Evolutionary conservation across 2,329 filamentous ascomycete genomes (phyloP).

Genomic region (Tolypocladium endophyticum): DNA sequence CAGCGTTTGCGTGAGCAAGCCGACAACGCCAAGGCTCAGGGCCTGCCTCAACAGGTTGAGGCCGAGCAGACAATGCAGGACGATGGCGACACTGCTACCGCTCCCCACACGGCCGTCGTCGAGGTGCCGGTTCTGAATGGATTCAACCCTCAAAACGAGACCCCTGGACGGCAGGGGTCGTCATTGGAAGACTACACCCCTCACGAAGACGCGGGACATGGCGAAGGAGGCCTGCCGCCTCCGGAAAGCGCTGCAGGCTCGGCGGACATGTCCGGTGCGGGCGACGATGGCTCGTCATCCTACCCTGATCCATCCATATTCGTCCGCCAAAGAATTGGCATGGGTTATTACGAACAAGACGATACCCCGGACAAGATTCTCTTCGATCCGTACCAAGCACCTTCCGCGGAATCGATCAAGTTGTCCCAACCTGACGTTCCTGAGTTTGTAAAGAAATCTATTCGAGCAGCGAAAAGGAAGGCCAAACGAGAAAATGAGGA

Average conservation of each 20-base stretch:
- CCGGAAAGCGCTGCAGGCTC: slow-evolving; percentile 1
- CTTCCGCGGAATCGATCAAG: slow-evolving; percentile 31
- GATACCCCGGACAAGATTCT: slow-evolving; percentile 47
- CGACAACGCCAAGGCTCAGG: slow-evolving; percentile 45
- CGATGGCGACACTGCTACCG: slow-evolving; percentile 2
- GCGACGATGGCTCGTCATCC: slow-evolving; percentile 19
- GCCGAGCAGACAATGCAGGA: slow-evolving; percentile 11
- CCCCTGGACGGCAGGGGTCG: slow-evolving; percentile 13
- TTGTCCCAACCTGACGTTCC: slow-evolving; percentile 36
- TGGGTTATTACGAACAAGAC: slow-evolving; percentile 52
- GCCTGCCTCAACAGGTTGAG: slow-evolving; percentile 22
- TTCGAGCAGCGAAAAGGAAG: slow-evolving; percentile 42
- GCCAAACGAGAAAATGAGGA: slow-evolving; percentile 41
- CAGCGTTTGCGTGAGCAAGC: slow-evolving; percentile 44
- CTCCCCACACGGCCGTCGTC: not conserved
- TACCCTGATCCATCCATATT: slow-evolving; percentile 41
- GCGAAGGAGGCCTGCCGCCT: slow-evolving; percentile 3
- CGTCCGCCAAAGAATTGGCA: slow-evolving; percentile 40
- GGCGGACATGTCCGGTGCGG: slow-evolving; percentile 12
- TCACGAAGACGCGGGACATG: slow-evolving; percentile 3
- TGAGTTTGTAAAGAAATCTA: slow-evolving; percentile 44
- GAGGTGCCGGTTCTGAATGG: slow-evolving; percentile 6
- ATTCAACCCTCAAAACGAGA: slow-evolving; percentile 21
- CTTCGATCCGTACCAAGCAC: slow-evolving; percentile 48
- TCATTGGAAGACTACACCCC: not conserved